phyloP scores from a whole-genome alignment of 2,329 filamentous ascomycete genomes.

The Trichophyton benhamiae region DNA sequence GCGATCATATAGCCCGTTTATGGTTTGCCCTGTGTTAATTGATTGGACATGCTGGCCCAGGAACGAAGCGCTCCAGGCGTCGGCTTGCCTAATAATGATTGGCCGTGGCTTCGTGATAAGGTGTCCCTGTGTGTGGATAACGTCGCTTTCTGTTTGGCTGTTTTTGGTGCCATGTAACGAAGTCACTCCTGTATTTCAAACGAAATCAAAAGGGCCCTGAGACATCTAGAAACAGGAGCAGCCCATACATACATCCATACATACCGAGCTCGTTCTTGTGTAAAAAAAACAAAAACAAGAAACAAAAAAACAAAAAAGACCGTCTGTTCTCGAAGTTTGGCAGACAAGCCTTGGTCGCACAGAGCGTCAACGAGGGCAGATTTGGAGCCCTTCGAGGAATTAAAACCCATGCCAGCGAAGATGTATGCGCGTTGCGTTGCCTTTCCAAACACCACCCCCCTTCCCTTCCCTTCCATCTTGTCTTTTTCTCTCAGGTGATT shows the following conservation, averaged over 20 bases:
- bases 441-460: not conserved
- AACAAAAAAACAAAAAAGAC: not conserved
- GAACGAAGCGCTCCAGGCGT: not conserved
- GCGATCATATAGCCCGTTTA: not conserved
- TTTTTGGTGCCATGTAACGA: not conserved
- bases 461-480: not conserved
- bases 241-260: too few relatives aligned
- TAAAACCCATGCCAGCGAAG: conserved; percentile 1
- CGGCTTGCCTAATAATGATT: not conserved
- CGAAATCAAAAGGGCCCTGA: conserved; percentile 1
- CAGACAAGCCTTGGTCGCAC: conserved; percentile 1
- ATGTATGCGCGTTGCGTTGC: not conserved
- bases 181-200: not conserved
- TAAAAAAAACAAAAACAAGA: not conserved
- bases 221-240: conserved; percentile 2
- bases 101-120: not conserved
- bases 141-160: not conserved
- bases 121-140: not conserved
- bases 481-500: not conserved
- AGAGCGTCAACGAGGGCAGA: not conserved
- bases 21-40: not conserved
- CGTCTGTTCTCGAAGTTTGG: conserved; percentile 4
- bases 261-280: too few relatives aligned
- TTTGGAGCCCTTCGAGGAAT: not conserved
- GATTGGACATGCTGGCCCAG: not conserved